A percentile compares a stretch with the other conserved stretches of the same genome.
Conservation (phyloP, 192 early-diverging fungal genomes). For the Chytriomyces sp. region DNA sequence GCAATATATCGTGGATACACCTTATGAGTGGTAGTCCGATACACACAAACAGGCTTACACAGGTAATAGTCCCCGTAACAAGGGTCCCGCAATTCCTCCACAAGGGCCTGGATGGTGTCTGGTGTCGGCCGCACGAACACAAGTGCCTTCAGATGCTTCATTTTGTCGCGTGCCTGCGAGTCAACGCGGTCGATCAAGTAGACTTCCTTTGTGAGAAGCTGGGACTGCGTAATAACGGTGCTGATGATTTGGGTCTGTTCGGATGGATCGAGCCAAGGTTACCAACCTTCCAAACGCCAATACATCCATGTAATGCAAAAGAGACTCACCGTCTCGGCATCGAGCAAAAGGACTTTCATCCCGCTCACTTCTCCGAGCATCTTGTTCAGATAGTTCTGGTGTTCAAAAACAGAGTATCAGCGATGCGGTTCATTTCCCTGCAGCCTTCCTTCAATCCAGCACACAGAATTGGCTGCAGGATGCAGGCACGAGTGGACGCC, state of each 20-base stretch:
- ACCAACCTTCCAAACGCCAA: not conserved
- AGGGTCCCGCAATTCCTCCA: conserved; percentile 90
- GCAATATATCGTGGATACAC: not conserved
- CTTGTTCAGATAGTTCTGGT: conserved; percentile 91
- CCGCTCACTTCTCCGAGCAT: conserved; percentile 88
- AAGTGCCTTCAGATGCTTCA: conserved; percentile 94
- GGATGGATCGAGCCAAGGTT: not conserved
- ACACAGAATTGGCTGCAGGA: too few relatives aligned
- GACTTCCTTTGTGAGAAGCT: conserved; percentile 86
- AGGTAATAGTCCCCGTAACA: conserved; percentile 96
- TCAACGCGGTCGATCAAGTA: conserved; percentile 95
- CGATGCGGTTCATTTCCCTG: too few relatives aligned
- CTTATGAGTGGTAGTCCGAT: not conserved
- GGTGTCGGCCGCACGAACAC: conserved; percentile 87
- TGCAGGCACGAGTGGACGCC: too few relatives aligned
- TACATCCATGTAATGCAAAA: too few relatives aligned
- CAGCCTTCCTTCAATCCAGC: too few relatives aligned
- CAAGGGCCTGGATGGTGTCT: conserved; percentile 80
- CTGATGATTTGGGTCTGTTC: conserved; percentile 92
- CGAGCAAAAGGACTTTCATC: conserved; percentile 98
- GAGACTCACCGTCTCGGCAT: conserved; percentile 77
- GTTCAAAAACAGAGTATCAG: too few relatives aligned
- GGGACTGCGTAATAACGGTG: conserved; percentile 89
- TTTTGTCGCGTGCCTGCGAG: conserved; percentile 79
- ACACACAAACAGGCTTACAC: conserved; percentile 58